A percentile compares a stretch with the other conserved stretches of the same genome.
phyloP scores from a whole-genome alignment of 345 rosid genomes.

The Bruguiera parviflora region DNA sequence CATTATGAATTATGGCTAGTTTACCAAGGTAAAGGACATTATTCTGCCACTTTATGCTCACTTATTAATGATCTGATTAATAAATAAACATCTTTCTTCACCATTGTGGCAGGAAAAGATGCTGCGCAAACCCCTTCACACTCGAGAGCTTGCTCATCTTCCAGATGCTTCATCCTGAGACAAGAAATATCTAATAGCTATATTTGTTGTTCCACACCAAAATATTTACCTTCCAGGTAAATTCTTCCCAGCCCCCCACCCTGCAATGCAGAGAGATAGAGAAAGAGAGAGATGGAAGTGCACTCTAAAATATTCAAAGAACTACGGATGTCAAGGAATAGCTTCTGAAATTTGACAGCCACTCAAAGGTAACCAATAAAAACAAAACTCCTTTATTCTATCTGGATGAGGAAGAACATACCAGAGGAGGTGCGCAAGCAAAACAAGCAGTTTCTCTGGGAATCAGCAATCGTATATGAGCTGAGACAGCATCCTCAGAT shows the following conservation, averaged over 20 bases:
- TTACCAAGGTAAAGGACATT: background rate
- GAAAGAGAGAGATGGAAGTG: no score
- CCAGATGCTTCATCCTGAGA: conserved; percentile 93
- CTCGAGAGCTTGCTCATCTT: conserved; percentile 87
- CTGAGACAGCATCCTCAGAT: conserved; percentile 97
- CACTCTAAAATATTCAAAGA: conserved; percentile 1
- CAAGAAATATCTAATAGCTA: conserved; percentile 1
- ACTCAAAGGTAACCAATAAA: background rate
- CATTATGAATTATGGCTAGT: background rate
- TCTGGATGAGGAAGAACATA: conserved; percentile 26
- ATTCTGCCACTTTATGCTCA: no score
- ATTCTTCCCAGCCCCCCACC: no score
- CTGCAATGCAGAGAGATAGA: no score
- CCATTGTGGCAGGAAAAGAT: conserved; percentile 93
- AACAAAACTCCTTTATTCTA: background rate
- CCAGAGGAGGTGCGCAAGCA: conserved; percentile 97
- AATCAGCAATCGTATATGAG: conserved; percentile 88
- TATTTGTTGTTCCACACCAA: conserved; percentile 3
- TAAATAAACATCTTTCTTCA: conserved; percentile 7
- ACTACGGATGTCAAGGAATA: background rate
- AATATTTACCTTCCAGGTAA: background rate
- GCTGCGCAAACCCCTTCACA: conserved; percentile 99
- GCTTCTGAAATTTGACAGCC: background rate
- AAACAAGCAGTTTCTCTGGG: conserved; percentile 98
- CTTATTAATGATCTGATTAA: no score